Percentiles rank a stretch among this genome's conserved stretches.
These are phyloP conservation scores for Paspalum notatum DNA, from an alignment of 176 grass and related monocot genomes.

Conservation along the genomic window DNA sequence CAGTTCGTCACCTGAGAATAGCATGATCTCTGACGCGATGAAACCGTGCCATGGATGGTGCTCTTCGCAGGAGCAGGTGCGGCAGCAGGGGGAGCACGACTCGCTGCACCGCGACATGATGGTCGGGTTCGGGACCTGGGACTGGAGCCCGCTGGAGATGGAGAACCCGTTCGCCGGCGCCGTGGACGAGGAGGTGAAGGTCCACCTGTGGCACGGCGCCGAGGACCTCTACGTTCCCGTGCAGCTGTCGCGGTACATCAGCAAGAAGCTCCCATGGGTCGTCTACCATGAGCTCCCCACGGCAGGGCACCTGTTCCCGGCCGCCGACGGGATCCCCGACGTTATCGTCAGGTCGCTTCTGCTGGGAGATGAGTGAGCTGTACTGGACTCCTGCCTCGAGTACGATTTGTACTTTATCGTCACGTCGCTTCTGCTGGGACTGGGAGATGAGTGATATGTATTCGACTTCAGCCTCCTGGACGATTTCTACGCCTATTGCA, in stretches of 20 bases:
- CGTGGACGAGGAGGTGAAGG: constrained; percentile 41
- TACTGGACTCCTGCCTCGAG: too few relatives aligned
- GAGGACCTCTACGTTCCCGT: constrained; percentile 64
- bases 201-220: constrained; percentile 83
- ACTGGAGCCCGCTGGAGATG: constrained; percentile 64
- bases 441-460: constrained; percentile 10
- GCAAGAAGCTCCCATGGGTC: constrained; percentile 64
- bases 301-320: constrained; percentile 66
- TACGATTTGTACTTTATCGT: too few relatives aligned
- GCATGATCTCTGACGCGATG: neutral
- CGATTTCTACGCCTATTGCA: neutral
- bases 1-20: neutral
- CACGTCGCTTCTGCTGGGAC: constrained; percentile 55
- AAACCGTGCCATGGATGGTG: neutral
- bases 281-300: constrained; percentile 70
- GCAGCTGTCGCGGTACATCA: constrained; percentile 65
- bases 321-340: constrained; percentile 62
- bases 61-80: constrained; percentile 47
- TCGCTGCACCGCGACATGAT: constrained; percentile 82
- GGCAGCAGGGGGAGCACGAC: constrained; percentile 65
- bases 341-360: constrained; percentile 58
- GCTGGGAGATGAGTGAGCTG: constrained; percentile 31
- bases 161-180: constrained; percentile 62
- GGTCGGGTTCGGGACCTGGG: constrained; percentile 73
- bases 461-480: neutral